A percentile compares a stretch with the other conserved stretches of the same genome.
Conservation (phyloP, 139 green algal genomes). For the Asterochloris erici region DNA sequence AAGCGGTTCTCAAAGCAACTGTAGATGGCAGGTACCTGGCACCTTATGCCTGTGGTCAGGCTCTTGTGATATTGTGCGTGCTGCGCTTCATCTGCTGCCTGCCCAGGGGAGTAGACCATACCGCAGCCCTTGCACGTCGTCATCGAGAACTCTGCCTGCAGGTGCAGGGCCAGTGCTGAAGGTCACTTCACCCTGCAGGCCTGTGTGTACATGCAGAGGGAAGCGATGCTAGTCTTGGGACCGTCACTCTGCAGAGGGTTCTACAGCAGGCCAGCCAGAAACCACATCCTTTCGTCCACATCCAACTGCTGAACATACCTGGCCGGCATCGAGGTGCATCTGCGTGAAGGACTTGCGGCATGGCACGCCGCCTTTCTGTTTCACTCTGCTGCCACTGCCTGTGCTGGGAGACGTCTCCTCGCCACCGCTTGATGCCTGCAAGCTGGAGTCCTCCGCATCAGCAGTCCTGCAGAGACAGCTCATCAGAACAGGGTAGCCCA, state of each 20-base stretch:
- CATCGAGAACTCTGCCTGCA: constrained; percentile 35
- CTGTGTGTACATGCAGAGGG: neutral
- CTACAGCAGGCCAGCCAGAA: too few relatives aligned
- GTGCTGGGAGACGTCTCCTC: neutral
- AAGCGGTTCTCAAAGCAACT: neutral
- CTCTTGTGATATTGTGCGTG: constrained; percentile 35
- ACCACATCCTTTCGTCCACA: neutral
- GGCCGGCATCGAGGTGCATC: constrained; percentile 42
- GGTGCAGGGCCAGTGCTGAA: neutral
- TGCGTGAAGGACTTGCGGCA: constrained; percentile 25
- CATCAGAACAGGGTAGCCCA: neutral
- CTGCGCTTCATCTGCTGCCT: constrained; percentile 35
- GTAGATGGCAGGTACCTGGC: constrained; percentile 6
- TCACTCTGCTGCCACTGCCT: neutral
- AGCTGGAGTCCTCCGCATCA: neutral
- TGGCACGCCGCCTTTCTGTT: neutral
- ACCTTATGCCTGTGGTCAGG: constrained; percentile 11
- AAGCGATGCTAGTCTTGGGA: neutral
- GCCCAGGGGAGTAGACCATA: constrained; percentile 40
- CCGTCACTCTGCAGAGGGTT: neutral
- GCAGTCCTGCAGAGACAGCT: neutral
- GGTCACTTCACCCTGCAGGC: neutral
- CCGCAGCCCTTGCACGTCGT: constrained; percentile 36
- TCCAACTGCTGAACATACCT: constrained; percentile 14
- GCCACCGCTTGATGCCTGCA: neutral